Conservation (phyloP, 2,329 filamentous ascomycete species). For the Knufia fluminis region DNA sequence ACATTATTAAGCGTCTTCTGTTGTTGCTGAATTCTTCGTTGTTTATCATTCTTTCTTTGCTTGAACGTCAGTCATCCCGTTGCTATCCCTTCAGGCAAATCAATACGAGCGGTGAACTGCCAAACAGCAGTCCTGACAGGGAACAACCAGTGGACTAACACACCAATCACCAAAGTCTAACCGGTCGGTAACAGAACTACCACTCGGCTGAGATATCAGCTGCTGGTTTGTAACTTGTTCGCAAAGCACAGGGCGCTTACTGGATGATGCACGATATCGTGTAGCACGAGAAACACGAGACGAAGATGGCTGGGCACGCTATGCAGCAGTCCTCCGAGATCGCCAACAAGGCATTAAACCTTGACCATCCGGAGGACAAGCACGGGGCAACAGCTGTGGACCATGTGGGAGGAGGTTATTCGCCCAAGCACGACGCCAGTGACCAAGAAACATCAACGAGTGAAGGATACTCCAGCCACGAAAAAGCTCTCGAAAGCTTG, state of each 20-base stretch:
- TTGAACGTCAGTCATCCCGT: neutral
- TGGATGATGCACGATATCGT: no score
- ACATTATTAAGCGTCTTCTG: neutral
- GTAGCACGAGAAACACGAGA: no score
- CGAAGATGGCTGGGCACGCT: neutral
- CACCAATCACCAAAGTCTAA: no score
- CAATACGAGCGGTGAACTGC: no score
- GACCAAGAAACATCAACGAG: neutral
- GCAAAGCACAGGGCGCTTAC: no score
- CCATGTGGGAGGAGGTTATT: slow-evolving; percentile 1
- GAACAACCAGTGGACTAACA: no score
- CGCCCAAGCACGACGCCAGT: slow-evolving; percentile 3
- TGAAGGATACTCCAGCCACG: slow-evolving; percentile 1
- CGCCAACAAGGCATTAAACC: slow-evolving; percentile 10
- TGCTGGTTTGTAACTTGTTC: no score
- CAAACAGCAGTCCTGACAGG: no score
- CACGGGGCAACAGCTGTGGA: slow-evolving; percentile 12
- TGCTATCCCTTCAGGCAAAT: neutral
- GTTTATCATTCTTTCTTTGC: neutral
- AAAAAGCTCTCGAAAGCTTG: slow-evolving; percentile 11
- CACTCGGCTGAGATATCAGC: no score
- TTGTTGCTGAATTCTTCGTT: neutral
- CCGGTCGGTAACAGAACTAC: no score
- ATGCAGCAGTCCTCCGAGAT: neutral
- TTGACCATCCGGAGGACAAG: slow-evolving; percentile 13